Base-by-base conservation (phyloP, 2,329 filamentous ascomycete species). In the Lachnellula willkommii region DNA sequence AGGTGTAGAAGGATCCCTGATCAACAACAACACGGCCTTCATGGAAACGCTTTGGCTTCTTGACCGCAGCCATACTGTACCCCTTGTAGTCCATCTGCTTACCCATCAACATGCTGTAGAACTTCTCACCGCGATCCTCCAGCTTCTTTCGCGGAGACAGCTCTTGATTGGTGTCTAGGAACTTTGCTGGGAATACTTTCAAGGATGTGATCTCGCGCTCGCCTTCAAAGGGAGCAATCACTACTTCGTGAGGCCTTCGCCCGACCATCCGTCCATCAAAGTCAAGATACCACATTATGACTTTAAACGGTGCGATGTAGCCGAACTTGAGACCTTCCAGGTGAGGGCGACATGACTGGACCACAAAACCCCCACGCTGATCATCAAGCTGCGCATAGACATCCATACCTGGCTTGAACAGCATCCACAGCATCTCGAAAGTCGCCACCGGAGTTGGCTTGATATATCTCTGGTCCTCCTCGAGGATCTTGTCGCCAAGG, bases 201-300 rank as follows among this genome's bases (percentile, higher is more conserved):
- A 69, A 55, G 1, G 64, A 66, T 7, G 57, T 64, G 9, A 69
- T 64, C 8, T 68, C 62, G 14, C 60, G 60, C 49, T 69, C 60
- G 7, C 67, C 66, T 28, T 67, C 62, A 50, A 63, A 69, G 5
- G 63, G 60, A 4, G 58, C 49, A 22, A 69, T 66, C 12, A 55
- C 58, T 3, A 69, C 65, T 37, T 59, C 57, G 22, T 62, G 59
- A 12, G 49, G 46, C 9, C 62, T 54, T 26, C 66, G 63, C 42
- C 62, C 61, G 43, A 67, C 65, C 9, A 62, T 55, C 9, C 57
- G 54, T 8, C 66, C 67, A 52, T 69, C 59, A n/a, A 64, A 68
- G 57, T 69, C 68, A 36, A 69, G 62, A 50, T 65, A 64, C 61
- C 68, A 70, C 55, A 65, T 61, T 26, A 59, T 57, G 17, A 62